Evolutionary conservation across 192 early-diverging fungal species (phyloP).

Genomic region (Chytriomyces confervae): DNA sequence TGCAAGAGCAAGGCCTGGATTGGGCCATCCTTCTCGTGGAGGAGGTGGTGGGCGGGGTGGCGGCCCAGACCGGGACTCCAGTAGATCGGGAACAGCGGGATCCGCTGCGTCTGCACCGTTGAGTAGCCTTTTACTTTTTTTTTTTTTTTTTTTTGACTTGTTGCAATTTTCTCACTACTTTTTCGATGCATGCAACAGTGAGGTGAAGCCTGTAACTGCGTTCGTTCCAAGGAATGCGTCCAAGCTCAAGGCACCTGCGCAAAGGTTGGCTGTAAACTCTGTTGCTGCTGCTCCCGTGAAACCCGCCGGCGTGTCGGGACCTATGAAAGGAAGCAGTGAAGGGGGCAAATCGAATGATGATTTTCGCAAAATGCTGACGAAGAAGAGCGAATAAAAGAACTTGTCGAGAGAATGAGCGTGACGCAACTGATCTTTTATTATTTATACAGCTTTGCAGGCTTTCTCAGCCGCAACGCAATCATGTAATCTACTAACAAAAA

Average conservation of each 20-base stretch:
- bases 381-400: not conserved
- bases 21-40: conserved; percentile 20
- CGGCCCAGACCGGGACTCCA: not conserved
- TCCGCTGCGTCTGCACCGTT: not conserved
- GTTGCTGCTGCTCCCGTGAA: not conserved
- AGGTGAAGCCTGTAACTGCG: not conserved
- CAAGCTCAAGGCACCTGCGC: not conserved
- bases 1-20: conserved; percentile 16
- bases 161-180: not conserved
- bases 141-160: not conserved
- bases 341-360: conserved; percentile 48
- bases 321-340: not conserved
- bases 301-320: not conserved
- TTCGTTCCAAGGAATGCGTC: conserved; percentile 29
- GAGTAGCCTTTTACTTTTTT: not conserved
- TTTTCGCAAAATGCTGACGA: conserved; percentile 50
- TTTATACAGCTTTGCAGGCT: no score
- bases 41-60: conserved; percentile 11
- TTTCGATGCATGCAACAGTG: not conserved
- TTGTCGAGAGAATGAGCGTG: no score
- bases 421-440: no score
- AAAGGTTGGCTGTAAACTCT: not conserved
- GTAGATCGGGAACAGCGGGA: not conserved
- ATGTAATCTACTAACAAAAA: no score
- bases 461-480: no score